Percentiles rank a stretch among this genome's conserved stretches.
phyloP scores from a whole-genome alignment of 176 grass and related monocot species.

The Triticum turgidum region DNA sequence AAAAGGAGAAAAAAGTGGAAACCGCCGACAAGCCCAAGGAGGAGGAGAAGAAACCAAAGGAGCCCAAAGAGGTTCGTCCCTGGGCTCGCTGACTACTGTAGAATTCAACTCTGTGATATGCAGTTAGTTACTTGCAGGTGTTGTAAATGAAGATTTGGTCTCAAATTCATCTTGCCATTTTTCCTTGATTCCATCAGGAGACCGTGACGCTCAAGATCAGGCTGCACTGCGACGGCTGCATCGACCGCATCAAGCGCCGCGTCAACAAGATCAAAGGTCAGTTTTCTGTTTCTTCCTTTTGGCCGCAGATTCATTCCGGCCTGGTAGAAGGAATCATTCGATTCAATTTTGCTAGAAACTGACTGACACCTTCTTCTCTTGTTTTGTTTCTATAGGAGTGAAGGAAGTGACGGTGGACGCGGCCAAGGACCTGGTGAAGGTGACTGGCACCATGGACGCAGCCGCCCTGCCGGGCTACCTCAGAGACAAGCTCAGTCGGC shows the following conservation, averaged over 20 bases:
- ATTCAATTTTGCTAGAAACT: too few relatives aligned
- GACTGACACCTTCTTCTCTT: not conserved
- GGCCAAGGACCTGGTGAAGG: constrained; percentile 71
- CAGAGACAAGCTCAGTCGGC: constrained; percentile 63
- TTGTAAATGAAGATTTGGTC: not conserved
- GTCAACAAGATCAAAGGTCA: constrained; percentile 82
- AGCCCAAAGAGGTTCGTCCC: constrained; percentile 48
- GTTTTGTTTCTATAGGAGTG: constrained; percentile 51
- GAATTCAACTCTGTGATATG: not conserved
- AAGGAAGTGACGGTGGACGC: constrained; percentile 64
- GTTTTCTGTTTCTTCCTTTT: not conserved
- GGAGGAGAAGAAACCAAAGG: constrained; percentile 45
- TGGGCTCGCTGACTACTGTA: too few relatives aligned
- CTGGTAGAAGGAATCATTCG: not conserved
- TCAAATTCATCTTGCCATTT: not conserved
- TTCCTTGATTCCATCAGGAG: constrained; percentile 35
- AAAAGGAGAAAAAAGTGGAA: constrained; percentile 23
- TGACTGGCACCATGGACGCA: constrained; percentile 82
- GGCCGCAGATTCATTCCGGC: not conserved
- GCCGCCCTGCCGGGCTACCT: constrained; percentile 59
- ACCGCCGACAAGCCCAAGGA: constrained; percentile 51
- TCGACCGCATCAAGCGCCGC: constrained; percentile 64
- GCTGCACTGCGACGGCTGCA: constrained; percentile 88
- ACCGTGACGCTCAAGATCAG: constrained; percentile 92
- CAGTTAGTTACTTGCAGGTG: not conserved